Percentiles rank a stretch among this genome's conserved stretches.
phyloP scores from a whole-genome alignment of 345 rosid genomes.

The Combretum micranthum region DNA sequence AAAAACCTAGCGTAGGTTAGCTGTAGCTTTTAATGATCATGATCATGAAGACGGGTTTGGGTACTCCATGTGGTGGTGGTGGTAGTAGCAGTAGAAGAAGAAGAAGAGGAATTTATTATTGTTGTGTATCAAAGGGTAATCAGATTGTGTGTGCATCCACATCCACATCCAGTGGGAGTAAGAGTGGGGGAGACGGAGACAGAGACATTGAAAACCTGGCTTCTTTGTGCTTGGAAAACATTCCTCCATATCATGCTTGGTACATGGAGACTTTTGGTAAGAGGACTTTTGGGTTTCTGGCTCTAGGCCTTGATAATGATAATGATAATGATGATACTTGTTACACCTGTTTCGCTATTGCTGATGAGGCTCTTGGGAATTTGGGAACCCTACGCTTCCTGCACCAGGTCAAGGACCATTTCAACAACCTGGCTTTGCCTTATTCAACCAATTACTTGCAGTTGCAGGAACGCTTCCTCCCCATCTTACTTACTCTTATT shows the following conservation, averaged over 20 bases:
- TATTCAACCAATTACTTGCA: constrained; percentile 37
- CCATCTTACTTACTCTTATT: constrained; percentile 53
- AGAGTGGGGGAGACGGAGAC: constrained; percentile 42
- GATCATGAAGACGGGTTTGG: too few relatives aligned
- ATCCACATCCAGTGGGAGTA: constrained; percentile 35
- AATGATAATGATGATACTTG: constrained; percentile 67
- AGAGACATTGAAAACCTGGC: constrained; percentile 47
- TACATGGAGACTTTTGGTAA: constrained; percentile 62
- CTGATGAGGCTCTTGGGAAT: constrained; percentile 48
- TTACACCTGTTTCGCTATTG: constrained; percentile 58
- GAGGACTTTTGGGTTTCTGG: constrained; percentile 54
- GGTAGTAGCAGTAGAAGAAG: too few relatives aligned
- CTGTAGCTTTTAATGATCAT: too few relatives aligned
- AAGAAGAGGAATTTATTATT: constrained; percentile 38
- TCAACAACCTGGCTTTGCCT: constrained; percentile 46
- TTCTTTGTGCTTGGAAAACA: constrained; percentile 48
- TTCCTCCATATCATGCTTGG: constrained; percentile 70
- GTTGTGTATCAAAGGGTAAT: constrained; percentile 55
- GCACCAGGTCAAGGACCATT: constrained; percentile 64
- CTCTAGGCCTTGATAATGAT: too few relatives aligned
- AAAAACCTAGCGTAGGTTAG: too few relatives aligned
- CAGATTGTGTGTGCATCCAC: constrained; percentile 44
- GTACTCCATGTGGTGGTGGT: too few relatives aligned
- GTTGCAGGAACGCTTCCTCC: constrained; percentile 61
- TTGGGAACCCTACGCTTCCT: constrained; percentile 51